Evolutionary conservation across 768 basidiomycete genomes (phyloP), one percentile per base, ranked within the genome.

Genomic region (Trametes maxima): DNA sequence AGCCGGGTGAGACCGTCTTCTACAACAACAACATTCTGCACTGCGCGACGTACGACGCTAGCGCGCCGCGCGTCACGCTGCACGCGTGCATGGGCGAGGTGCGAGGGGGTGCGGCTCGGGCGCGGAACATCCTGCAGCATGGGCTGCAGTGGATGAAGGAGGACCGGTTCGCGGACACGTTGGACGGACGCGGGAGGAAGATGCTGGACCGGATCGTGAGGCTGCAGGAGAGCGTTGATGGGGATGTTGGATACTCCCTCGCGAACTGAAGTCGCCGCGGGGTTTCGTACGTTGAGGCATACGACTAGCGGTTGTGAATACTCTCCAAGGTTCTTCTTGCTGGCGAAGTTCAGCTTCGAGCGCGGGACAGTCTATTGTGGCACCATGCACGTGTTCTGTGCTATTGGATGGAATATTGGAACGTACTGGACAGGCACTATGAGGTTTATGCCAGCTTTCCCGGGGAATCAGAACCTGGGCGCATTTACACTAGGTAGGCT

Each of bases 21-120:
- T 92, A 92, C 71, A 89, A 90, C 68, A 85, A 81, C 64, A 92
- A 92, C 69, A 86, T 92, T 59, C 76, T 92, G 11, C 90, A 92
- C 66, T 88, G 88, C 57, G 89, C 85, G 5, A 78, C 80, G 6
- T 92, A 92, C 70, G 79, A 78, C 59, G 75, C 80, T 0, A 70
- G 70, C 19, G 69, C 71, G 21, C 75, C 72, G 36, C 79, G 90
- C 2, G 83, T 85, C 28, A 92, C 90, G 2, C 77, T 93, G 6
- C 91, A 92, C 64, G 90, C 81, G 0, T 82, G 77, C 47, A 84
- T 89, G 71, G 88, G 89, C 2, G 82, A 86, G 60, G 75, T 78
- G 4, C 79, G 81, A 8, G 87, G 87, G 0, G 88, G 90, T 0
- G 76, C 81, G 3, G 71, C 75, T 1, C 83, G 89, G 0, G 90